Base-by-base conservation (phyloP, 371 early-diverging fungal species). In the Dinochytrium kinnereticum region DNA sequence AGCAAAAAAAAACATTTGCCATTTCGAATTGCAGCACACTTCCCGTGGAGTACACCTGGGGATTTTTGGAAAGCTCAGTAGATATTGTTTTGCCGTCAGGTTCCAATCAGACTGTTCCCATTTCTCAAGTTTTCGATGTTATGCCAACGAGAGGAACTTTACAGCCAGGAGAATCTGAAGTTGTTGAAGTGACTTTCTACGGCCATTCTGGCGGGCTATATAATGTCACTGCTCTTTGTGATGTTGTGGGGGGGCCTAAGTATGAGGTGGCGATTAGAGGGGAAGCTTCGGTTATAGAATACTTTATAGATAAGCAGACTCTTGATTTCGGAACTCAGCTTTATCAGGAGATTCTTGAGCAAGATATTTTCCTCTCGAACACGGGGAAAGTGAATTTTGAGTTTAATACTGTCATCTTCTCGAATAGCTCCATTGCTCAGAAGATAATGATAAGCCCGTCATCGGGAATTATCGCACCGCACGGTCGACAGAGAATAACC, bases 231-330 rank as follows among this genome's bases (percentile, higher is more conserved):
- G 84, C 81, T 0, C 15, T 86, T 21, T 84, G 87, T 64, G 85
- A 86, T 67, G 86, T 87, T 2, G 38, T 64, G 0, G 87, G 88
- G 0, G 88, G 88, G 0, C 88, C 88, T 31, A 80, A 82, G 34
- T 88, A 88, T 72, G 82, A 84, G 61, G 51, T 84, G 28, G 1
- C 34, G n/a, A 36, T 88, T 10, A 69, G 70, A 36, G 86, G 85
- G 24, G 82, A 83, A 51, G 83, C 85, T 10, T 85, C 86, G 0
- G 33, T 44, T 13, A 76, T 85, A 21, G 76, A 77, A 34, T 87
- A 71, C 69, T 26, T 65, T 19, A 65, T 87, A 59, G 84, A 83
- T 59, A 73, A 74, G 33, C 33, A 30, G 3, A 26, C 21, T 0
- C 39, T 86, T 10, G 82, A 83, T 38, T 82, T 86, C 64, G 86